phyloP scores from a whole-genome alignment of 176 grass and related monocot genomes.

The Ampelocalamus luodianensis region DNA sequence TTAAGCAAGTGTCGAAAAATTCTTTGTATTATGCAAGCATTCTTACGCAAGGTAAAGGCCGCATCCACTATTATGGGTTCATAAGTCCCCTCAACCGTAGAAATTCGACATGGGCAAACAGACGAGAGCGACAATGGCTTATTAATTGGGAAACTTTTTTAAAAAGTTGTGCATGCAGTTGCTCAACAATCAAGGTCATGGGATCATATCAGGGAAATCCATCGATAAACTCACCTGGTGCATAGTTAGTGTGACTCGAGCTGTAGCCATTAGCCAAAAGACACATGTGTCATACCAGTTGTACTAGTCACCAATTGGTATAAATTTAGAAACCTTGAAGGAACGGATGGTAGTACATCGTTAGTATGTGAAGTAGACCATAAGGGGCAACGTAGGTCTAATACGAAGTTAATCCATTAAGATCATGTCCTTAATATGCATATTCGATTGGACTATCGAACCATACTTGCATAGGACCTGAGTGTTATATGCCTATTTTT shows the following conservation, averaged over 20 bases:
- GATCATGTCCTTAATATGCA: no score
- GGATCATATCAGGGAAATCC: no score
- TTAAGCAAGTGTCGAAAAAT: not conserved
- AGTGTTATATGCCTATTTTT: not conserved
- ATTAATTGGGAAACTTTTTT: not conserved
- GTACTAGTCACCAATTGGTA: no score
- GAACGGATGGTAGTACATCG: not conserved
- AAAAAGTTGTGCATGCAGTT: no score
- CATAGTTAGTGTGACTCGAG: not conserved
- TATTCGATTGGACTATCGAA: no score
- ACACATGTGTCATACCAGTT: not conserved
- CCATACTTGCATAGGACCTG: no score
- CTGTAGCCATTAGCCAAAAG: not conserved
- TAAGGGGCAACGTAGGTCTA: not conserved
- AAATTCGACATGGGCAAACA: not conserved
- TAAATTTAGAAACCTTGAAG: not conserved
- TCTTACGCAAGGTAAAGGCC: not conserved
- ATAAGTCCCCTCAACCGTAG: not conserved
- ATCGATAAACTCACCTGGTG: not conserved
- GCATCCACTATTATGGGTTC: no score
- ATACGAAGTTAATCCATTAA: no score
- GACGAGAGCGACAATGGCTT: not conserved
- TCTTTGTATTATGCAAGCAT: not conserved
- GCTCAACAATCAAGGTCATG: no score
- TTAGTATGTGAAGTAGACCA: not conserved